Evolutionary conservation across 306 rosid species (phyloP).

Genomic region (Malus asiatica): DNA sequence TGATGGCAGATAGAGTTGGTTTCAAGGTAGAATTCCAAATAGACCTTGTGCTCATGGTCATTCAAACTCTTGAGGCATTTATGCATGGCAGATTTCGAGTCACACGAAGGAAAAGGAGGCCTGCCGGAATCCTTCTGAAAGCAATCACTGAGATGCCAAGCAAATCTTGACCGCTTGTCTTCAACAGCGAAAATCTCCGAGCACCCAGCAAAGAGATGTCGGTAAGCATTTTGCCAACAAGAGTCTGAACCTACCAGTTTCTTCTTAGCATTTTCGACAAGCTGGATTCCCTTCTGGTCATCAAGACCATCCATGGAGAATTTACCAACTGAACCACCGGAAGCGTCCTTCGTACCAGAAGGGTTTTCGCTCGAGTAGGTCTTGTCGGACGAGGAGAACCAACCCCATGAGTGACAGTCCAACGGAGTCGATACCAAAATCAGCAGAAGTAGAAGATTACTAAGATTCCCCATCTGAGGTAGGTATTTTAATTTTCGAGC

Average conservation of each 20-base stretch:
- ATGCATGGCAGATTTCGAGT: constrained; percentile 34
- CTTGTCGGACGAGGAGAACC: constrained; percentile 48
- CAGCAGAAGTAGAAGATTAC: constrained; percentile 16
- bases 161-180: constrained; percentile 66
- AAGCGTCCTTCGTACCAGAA: constrained; percentile 20
- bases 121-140: constrained; percentile 80
- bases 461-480: constrained; percentile 26
- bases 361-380: constrained; percentile 15
- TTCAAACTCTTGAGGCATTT: constrained; percentile 38
- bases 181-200: constrained; percentile 52
- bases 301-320: constrained; percentile 49
- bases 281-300: constrained; percentile 42
- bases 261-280: constrained; percentile 46
- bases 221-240: constrained; percentile 72
- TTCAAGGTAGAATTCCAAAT: constrained; percentile 83
- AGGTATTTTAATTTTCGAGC: neutral
- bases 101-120: constrained; percentile 56
- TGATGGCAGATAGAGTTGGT: constrained; percentile 78
- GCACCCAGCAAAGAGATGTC: constrained; percentile 62
- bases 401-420: constrained; percentile 51
- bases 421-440: constrained; percentile 16
- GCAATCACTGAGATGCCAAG: constrained; percentile 90
- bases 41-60: constrained; percentile 57
- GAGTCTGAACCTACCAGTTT: constrained; percentile 42
- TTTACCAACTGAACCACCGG: constrained; percentile 37